Conservation (phyloP, 129 eudicot genomes). For the Smallanthus sonchifolius region DNA sequence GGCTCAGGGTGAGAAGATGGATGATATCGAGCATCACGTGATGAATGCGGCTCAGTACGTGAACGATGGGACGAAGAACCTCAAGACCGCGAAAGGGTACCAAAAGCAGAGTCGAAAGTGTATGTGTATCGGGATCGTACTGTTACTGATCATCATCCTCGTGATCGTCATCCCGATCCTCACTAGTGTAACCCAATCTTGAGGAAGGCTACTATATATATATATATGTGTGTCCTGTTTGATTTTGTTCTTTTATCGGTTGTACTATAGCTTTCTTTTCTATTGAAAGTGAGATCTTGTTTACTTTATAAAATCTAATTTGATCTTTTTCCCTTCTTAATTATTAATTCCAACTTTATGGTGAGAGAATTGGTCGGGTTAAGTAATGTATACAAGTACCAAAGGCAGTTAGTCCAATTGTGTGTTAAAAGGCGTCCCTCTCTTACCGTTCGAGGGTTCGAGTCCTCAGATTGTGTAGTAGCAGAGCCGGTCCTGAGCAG, state of each 20-base stretch:
- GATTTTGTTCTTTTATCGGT: not conserved
- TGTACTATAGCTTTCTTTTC: not conserved
- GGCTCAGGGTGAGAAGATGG: conserved; percentile 94
- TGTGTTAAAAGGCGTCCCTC: too few relatives aligned
- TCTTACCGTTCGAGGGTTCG: too few relatives aligned
- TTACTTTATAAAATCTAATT: not conserved
- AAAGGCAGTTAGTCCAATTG: too few relatives aligned
- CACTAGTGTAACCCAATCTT: conserved; percentile 55
- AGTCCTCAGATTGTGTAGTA: too few relatives aligned
- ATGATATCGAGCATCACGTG: conserved; percentile 88
- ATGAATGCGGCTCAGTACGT: conserved; percentile 80
- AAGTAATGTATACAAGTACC: too few relatives aligned
- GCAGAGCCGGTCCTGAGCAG: too few relatives aligned
- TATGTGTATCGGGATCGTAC: conserved; percentile 70
- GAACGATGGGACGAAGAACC: conserved; percentile 62
- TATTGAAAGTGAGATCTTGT: not conserved
- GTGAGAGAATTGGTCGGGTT: too few relatives aligned
- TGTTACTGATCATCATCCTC: conserved; percentile 60
- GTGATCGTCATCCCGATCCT: conserved; percentile 60
- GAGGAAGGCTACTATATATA: conserved; percentile 22
- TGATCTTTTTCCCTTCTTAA: too few relatives aligned
- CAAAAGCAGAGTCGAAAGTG: conserved; percentile 75
- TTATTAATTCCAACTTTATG: too few relatives aligned
- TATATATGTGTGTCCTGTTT: conserved; percentile 9
- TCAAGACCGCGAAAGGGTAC: conserved; percentile 68